Evolutionary conservation across 2,329 filamentous ascomycete species (phyloP).

Genomic region (Exserohilum rostratum): DNA sequence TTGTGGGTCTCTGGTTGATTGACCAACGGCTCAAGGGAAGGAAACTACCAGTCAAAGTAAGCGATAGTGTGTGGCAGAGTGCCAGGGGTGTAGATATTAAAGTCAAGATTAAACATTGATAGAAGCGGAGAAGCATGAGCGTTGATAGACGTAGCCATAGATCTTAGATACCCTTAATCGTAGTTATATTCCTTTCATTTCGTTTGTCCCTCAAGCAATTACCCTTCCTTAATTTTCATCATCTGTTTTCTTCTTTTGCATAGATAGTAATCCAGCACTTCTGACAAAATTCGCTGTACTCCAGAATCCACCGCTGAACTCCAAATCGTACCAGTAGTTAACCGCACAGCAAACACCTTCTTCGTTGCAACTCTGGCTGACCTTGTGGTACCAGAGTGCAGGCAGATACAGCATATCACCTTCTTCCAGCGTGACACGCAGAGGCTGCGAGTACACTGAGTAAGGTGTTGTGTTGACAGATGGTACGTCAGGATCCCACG

Average conservation of each 20-base stretch:
- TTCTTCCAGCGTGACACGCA: slow-evolving; percentile 70
- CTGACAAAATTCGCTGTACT: slow-evolving; percentile 62
- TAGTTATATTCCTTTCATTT: slow-evolving; percentile 8
- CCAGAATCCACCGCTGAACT: slow-evolving; percentile 73
- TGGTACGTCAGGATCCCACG: slow-evolving; percentile 74
- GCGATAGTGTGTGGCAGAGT: slow-evolving; percentile 77
- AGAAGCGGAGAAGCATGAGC: background rate
- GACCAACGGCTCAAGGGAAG: slow-evolving; percentile 80
- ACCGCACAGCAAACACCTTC: slow-evolving; percentile 78
- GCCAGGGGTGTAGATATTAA: slow-evolving; percentile 56
- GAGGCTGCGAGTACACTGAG: slow-evolving; percentile 64
- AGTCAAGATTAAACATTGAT: slow-evolving; percentile 34
- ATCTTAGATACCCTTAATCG: slow-evolving; percentile 36
- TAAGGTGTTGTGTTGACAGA: slow-evolving; percentile 57
- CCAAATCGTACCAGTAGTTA: slow-evolving; percentile 89
- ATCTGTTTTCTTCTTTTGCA: background rate
- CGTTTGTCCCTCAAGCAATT: background rate
- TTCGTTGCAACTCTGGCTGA: slow-evolving; percentile 70
- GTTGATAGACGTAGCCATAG: slow-evolving; percentile 12
- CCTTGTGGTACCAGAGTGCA: slow-evolving; percentile 83
- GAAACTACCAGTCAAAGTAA: slow-evolving; percentile 74
- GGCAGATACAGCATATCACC: slow-evolving; percentile 86
- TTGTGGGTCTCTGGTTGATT: slow-evolving; percentile 82
- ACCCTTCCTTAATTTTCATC: background rate
- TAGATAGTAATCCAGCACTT: slow-evolving; percentile 33